phyloP scores from a whole-genome alignment of 305 asterid species.

The Fraxinus greggii region DNA sequence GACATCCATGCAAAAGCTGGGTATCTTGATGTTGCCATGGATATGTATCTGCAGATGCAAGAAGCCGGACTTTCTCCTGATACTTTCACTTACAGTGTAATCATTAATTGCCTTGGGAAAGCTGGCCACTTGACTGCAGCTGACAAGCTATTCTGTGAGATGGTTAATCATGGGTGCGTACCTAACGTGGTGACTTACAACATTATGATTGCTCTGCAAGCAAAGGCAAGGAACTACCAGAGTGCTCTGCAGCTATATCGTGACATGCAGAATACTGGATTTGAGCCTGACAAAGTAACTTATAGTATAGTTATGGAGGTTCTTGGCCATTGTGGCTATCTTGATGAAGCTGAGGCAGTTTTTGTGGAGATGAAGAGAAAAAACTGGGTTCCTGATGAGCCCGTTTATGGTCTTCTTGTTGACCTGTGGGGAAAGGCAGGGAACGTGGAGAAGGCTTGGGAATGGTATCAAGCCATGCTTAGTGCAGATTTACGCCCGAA shows the following conservation, averaged over 20 bases:
- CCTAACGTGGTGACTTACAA: slow-evolving; percentile 90
- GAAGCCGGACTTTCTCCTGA: slow-evolving; percentile 90
- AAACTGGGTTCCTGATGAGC: slow-evolving; percentile 95
- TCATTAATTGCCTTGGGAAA: slow-evolving; percentile 91
- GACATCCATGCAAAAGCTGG: slow-evolving; percentile 97
- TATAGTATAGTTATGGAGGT: slow-evolving; percentile 96
- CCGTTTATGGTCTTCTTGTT: slow-evolving; percentile 86
- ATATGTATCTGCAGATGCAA: slow-evolving; percentile 89
- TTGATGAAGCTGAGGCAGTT: slow-evolving; percentile 89
- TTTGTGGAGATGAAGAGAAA: slow-evolving; percentile 78
- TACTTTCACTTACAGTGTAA: slow-evolving; percentile 91
- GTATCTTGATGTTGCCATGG: slow-evolving; percentile 81
- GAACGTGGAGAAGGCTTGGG: slow-evolving; percentile 82
- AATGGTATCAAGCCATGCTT: slow-evolving; percentile 86
- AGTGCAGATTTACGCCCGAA: slow-evolving; percentile 75
- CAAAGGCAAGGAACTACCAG: slow-evolving; percentile 85
- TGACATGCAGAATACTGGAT: slow-evolving; percentile 90
- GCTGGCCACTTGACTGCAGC: slow-evolving; percentile 87
- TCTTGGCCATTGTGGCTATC: slow-evolving; percentile 89
- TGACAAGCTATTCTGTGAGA: slow-evolving; percentile 74
- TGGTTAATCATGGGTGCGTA: slow-evolving; percentile 80
- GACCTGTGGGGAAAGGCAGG: slow-evolving; percentile 95
- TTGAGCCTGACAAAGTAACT: slow-evolving; percentile 89
- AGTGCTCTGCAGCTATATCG: slow-evolving; percentile 78
- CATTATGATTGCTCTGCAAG: slow-evolving; percentile 88